Evolutionary conservation across 2,329 filamentous ascomycete species (phyloP), one percentile per base, ranked within the genome.

Genomic region (Arthroderma uncinatum): DNA sequence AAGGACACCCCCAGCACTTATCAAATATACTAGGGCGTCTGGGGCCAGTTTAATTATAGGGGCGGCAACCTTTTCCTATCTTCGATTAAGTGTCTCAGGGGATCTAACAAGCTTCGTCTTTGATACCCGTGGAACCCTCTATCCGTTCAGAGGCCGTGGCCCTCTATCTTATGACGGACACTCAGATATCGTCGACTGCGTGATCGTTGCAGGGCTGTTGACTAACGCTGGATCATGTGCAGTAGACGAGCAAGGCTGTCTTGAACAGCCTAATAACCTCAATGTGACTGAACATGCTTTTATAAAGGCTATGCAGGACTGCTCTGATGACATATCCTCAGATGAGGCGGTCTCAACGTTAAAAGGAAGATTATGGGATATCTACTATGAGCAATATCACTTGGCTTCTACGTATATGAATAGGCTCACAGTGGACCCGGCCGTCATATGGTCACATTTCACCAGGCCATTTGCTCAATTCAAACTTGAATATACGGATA

Each of bases 181-280:
- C n/a, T 68, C 68, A 8, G 63, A 62, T 55, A 59, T 62, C 8
- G 58, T 71, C 12, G 70, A 73, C 53, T 66, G 64, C 48, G 58
- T 64, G 4, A 69, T 73, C 48, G 66, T 71, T n/a, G 61, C 65
- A 2, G 71, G 68, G 0, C 69, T 62, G 54, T 57, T 74, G n/a
- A 63, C 70, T 5, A 65, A 71, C 42, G 68, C 65, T 4, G 71
- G 71, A 9, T 69, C 66, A 9, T 72, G 71, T 1, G 62, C 61
- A 6, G 60, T 65, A 4, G 71, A 74, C 52, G 64, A 57, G 23
- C 53, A 33, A 12, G 36, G 44, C 25, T 64, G 47, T 16, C 40
- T 4, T 5, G 37, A 42, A 21, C 30, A 28, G 53, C 3, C n/a
- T 1, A 16, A n/a, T 30, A 37, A 16, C 12, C 34, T 58, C 2